These are phyloP conservation scores for Fusarium torulosum DNA, from an alignment of 2,329 filamentous ascomycete species.

Conservation along the genomic window DNA sequence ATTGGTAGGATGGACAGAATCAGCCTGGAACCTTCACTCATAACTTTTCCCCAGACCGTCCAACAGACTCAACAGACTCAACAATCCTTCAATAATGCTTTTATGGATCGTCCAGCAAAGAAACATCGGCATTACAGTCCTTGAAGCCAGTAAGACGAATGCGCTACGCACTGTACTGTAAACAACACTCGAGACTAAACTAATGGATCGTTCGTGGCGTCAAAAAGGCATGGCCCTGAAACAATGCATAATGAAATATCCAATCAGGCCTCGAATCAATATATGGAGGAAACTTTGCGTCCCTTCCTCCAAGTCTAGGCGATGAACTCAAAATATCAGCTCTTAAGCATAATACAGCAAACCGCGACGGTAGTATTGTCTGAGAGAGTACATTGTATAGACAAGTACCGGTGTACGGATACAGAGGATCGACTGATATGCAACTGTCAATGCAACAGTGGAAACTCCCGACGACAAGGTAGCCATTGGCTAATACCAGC, in stretches of 20 bases:
- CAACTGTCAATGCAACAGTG: conserved; percentile 15
- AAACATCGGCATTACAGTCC: too few relatives aligned
- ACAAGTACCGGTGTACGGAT: conserved; percentile 13
- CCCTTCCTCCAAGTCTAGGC: neutral
- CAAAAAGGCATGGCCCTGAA: conserved; percentile 15
- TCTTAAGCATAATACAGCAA: neutral
- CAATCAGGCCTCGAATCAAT: conserved; percentile 7
- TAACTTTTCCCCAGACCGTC: conserved; percentile 6
- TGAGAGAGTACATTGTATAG: conserved; percentile 7
- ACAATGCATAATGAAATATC: conserved; percentile 8
- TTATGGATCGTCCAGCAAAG: too few relatives aligned
- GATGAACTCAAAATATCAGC: neutral
- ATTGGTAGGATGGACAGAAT: conserved; percentile 7
- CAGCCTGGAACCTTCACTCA: neutral
- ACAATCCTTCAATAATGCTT: too few relatives aligned
- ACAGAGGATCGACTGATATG: conserved; percentile 33
- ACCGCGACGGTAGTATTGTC: neutral
- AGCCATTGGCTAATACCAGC: neutral
- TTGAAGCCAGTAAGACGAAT: too few relatives aligned
- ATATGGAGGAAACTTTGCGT: conserved; percentile 18
- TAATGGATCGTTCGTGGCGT: conserved; percentile 4
- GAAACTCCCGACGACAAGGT: conserved; percentile 29
- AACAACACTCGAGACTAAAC: neutral
- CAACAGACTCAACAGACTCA: neutral
- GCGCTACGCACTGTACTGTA: neutral